phyloP scores from a whole-genome alignment of 2,329 filamentous ascomycete genomes.

The Paracamarosporium sp. region DNA sequence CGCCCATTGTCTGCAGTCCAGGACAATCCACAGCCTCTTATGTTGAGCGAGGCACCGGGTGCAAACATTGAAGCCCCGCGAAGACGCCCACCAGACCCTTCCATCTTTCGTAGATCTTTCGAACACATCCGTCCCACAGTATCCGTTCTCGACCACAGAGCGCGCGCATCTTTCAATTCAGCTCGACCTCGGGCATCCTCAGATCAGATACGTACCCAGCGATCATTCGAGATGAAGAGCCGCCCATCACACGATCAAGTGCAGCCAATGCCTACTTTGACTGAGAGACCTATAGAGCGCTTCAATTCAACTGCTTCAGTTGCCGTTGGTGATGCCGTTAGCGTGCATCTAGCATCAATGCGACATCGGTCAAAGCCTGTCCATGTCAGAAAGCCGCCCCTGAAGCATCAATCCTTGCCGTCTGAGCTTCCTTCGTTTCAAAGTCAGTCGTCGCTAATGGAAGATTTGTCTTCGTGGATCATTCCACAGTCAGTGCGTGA shows the following conservation, averaged over 20 bases:
- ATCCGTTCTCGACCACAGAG: not conserved
- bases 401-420: constrained; percentile 25
- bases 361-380: constrained; percentile 25
- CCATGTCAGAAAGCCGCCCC: constrained; percentile 18
- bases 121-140: constrained; percentile 6
- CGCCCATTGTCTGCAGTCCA: not conserved
- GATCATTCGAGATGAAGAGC: constrained; percentile 7
- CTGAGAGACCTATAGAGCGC: constrained; percentile 22
- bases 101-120: constrained; percentile 5
- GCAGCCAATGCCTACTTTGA: constrained; percentile 14
- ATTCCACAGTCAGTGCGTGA: constrained; percentile 17
- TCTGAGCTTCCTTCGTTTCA: constrained; percentile 24
- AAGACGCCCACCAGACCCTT: not conserved
- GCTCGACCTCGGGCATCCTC: constrained; percentile 8
- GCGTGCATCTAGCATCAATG: constrained; percentile 21
- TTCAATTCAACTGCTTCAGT: constrained; percentile 26
- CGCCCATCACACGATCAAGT: constrained; percentile 15
- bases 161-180: constrained; percentile 10
- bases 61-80: not conserved
- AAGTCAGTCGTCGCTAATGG: constrained; percentile 28
- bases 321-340: constrained; percentile 12
- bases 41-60: too few relatives aligned
- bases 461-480: constrained; percentile 31
- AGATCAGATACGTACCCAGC: constrained; percentile 6
- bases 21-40: not conserved